Evolutionary conservation across 352 stramenopile species (phyloP), one percentile per base, ranked within the genome.

Genomic region (Elongisporangium senticosum): DNA sequence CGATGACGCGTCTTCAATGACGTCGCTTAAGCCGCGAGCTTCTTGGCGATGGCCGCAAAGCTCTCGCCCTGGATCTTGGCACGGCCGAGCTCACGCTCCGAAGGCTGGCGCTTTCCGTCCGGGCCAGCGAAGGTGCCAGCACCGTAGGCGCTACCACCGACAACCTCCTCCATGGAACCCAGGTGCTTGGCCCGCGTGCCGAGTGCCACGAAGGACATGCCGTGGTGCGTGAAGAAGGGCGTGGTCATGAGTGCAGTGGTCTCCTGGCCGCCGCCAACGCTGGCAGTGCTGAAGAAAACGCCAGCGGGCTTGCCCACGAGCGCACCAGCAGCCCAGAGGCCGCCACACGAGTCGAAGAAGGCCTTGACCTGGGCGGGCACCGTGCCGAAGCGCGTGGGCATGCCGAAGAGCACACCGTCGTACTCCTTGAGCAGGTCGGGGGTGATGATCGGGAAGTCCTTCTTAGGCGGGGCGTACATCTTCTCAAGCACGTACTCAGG

Each of bases 171-270:
- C 26, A 84, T 64, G 58, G 71, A 75, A 63, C 77, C 72, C 58
- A 81, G 58, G 23, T 70, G 56, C 0, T 60, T 68, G 17, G 62
- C 64, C 10, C 67, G 68, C 53, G 67, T 65, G 58, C 84, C 86
- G 39, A 89, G 51, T 21, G 86, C 80, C 51, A 96, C 77, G 59
- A 89, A 96, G 37, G 86, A 71, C 76, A 95, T 89, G 26, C 86
- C 86, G 37, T 92, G 79, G 75, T 95, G 84, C 7, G 74, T 58
- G 51, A 93, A 71, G 65, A 89, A 89, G 10, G 81, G 73, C 28
- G 94, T 43, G 8, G 64, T 73, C 21, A 77, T 90, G 19, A 95
- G 59, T 15, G 73, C 72, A 23, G 79, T 86, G 24, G 79, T 90
- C 61, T 95, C 86, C 74, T 94, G 86, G 24, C 86, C 86, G 33